Evolutionary conservation across 768 basidiomycete species (phyloP), one percentile per base, ranked within the genome.

Genomic region (Boletus sensibilis): DNA sequence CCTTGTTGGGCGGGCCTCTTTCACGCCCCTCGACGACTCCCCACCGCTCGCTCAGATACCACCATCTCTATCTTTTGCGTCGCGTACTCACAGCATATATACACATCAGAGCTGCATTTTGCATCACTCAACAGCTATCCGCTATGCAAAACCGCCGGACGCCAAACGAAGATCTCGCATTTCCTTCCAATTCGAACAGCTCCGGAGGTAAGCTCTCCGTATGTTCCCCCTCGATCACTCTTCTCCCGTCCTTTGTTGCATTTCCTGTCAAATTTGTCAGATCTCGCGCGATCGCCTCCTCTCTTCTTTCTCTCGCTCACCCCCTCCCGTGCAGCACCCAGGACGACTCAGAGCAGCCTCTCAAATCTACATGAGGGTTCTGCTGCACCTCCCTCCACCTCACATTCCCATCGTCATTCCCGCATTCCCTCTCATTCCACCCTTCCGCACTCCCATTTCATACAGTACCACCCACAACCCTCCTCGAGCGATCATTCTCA

Each of bases 131-230:
- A 33, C 39, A 53, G n/a, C 11, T 3, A 52, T 62, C 64, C 60
- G 62, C 64, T 54, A 71, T 71, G 69, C 45, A 61, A 29, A 53
- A 60, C 55, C 53, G 49, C 62, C 71, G 66, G 61, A 55, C 52
- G 0, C 47, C 55, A 27, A 49, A 61, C 56, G 41, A 68, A 50
- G 55, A 63, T 57, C 37, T 56, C 2, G 6, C 44, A 1, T 33
- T 56, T 21, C 52, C 59, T 38, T 44, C 67, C 49, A 39, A 41
- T 55, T n/a, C 45, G 34, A 51, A 55, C 44, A 40, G 29, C 44
- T 52, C 62, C 66, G 69, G 68, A 64, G 68, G 69, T 72, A 66
- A 51, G 70, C 47, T 45, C 52, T 38, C 61, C 62, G 56, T 64
- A 41, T 42, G 44, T 47, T 18, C 46, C 25, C 27, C 27, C 53